A percentile compares a stretch with the other conserved stretches of the same genome.
phyloP scores from a whole-genome alignment of 2,329 filamentous ascomycete species.

The Pseudogymnoascus sp. region DNA sequence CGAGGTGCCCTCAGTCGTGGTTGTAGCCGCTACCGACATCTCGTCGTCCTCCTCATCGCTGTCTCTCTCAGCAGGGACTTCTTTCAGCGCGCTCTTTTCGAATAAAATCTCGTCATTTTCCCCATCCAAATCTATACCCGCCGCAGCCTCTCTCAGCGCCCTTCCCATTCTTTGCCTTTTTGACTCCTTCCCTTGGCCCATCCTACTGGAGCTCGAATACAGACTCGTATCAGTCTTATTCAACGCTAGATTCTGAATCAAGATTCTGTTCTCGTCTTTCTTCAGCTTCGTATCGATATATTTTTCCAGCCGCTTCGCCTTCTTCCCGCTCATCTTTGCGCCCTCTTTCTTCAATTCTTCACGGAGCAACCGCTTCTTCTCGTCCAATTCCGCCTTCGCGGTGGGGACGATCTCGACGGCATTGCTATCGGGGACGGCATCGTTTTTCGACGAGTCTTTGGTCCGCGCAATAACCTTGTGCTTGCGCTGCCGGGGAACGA shows the following conservation, averaged over 20 bases:
- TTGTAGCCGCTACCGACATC: conserved; percentile 11
- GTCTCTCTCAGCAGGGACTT: conserved; percentile 26
- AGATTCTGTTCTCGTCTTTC: conserved; percentile 81
- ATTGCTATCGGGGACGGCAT: conserved; percentile 44
- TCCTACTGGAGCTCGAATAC: conserved; percentile 66
- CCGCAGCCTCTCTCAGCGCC: conserved; percentile 55
- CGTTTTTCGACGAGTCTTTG: conserved; percentile 38
- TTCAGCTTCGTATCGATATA: conserved; percentile 82
- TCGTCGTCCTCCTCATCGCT: conserved; percentile 24
- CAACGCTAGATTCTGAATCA: conserved; percentile 75
- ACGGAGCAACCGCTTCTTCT: conserved; percentile 48
- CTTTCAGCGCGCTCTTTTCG: conserved; percentile 29
- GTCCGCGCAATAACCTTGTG: conserved; percentile 60
- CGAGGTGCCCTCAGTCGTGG: conserved; percentile 4
- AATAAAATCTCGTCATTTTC: conserved; percentile 47
- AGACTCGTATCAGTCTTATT: conserved; percentile 74
- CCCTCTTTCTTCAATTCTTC: conserved; percentile 45
- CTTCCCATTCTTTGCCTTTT: conserved; percentile 61
- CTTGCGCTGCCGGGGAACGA: conserved; percentile 58
- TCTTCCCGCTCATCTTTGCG: conserved; percentile 53
- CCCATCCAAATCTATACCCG: conserved; percentile 42
- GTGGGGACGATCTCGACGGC: conserved; percentile 42
- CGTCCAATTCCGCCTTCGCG: conserved; percentile 39
- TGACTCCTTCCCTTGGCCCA: conserved; percentile 65
- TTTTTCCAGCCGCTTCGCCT: conserved; percentile 59